A percentile compares a stretch with the other conserved stretches of the same genome.
Conservation (phyloP, 2,329 filamentous ascomycete genomes). For the Hyphodiscus sp. region DNA sequence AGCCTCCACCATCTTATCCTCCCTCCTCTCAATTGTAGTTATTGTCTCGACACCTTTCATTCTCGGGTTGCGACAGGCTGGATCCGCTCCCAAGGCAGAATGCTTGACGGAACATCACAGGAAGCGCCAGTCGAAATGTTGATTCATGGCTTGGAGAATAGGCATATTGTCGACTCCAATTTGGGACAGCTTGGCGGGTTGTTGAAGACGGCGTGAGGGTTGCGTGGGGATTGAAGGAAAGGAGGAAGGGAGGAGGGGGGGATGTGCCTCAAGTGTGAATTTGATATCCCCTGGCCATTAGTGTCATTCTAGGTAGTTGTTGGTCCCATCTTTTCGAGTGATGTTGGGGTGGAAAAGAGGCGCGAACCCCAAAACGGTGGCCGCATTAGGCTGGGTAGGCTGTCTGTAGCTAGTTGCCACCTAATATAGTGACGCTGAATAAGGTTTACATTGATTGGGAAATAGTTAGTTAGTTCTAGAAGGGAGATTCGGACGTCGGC, state of each 20-base stretch:
- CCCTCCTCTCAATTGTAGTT: neutral
- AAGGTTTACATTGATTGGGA: no score
- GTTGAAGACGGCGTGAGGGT: neutral
- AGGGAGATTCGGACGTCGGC: no score
- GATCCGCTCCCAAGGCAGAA: neutral
- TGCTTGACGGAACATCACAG: slow-evolving; percentile 11
- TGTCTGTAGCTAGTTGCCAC: no score
- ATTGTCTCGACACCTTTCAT: neutral
- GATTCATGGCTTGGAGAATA: slow-evolving; percentile 10
- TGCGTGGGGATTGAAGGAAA: neutral
- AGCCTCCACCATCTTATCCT: slow-evolving; percentile 9
- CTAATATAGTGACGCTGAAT: no score
- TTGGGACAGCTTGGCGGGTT: neutral
- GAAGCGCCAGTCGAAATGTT: slow-evolving; percentile 10
- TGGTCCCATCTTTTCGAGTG: no score
- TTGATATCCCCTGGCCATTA: no score
- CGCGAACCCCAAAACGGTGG: no score
- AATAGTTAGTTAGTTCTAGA: no score
- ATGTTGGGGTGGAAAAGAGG: no score
- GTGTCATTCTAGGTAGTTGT: no score
- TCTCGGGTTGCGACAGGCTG: neutral
- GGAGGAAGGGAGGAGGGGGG: neutral
- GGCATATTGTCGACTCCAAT: slow-evolving; percentile 8
- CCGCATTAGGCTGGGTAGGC: no score
- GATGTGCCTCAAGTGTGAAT: no score